A percentile compares a stretch with the other conserved stretches of the same genome.
Conservation (phyloP, 306 rosid species). For the Mimosa pudica region DNA sequence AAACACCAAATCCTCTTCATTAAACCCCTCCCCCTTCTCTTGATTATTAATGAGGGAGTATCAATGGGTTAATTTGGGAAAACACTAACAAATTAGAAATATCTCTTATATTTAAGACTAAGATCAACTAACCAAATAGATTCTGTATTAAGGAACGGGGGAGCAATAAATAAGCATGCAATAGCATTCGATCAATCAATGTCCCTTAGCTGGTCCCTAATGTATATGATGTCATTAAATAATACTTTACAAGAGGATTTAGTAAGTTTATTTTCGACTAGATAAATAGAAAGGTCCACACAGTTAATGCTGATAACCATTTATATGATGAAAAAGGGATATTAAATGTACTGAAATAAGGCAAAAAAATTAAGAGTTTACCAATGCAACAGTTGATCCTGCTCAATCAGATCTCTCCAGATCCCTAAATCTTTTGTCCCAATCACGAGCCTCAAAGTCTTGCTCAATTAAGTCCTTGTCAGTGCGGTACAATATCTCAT, state of each 20-base stretch:
- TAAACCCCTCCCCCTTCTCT: too few species aligned
- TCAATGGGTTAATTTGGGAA: too few species aligned
- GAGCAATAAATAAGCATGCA: background rate
- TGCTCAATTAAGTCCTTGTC: constrained; percentile 92
- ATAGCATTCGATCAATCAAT: background rate
- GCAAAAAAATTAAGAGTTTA: constrained; percentile 16
- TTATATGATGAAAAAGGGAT: background rate
- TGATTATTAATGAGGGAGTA: too few species aligned
- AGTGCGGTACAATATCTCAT: constrained; percentile 90
- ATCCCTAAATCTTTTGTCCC: constrained; percentile 89
- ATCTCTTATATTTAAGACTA: too few species aligned
- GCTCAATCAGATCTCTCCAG: constrained; percentile 72
- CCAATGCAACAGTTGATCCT: constrained; percentile 25
- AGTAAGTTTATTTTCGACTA: background rate
- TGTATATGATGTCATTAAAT: background rate
- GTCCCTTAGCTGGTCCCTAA: background rate
- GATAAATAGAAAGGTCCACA: background rate
- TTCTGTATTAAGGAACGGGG: too few species aligned
- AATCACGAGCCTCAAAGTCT: constrained; percentile 75
- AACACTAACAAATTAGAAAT: too few species aligned
- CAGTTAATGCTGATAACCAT: background rate
- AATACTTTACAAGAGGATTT: background rate
- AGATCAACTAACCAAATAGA: too few species aligned
- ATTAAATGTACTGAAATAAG: background rate
- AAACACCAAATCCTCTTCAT: too few species aligned